Evolutionary conservation across 2,329 filamentous ascomycete genomes (phyloP), one percentile per base, ranked within the genome.

Genomic region (Cordyceps cateniannulata): DNA sequence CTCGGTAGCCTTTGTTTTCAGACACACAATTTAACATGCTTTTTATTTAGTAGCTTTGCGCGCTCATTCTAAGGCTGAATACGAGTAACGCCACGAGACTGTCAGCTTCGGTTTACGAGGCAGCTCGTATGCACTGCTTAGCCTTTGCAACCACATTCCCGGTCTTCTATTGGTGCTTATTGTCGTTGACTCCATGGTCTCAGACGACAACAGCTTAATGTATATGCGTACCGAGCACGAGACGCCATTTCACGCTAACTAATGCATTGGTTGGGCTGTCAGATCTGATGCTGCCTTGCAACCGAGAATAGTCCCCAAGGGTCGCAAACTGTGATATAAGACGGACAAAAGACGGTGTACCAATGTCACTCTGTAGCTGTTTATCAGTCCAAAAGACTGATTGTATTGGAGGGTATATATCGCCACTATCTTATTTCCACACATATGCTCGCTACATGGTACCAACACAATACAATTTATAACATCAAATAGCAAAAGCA

Each of bases 401-500:
- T 18, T 48, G 9, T 24, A 12, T 58, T 22, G 16, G 45, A 49
- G 48, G 56, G 55, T 58, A 58, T 59, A 59, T 47, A 53, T 38
- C 49, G 35, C 40, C 35, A n/a, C 35, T 38, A 59, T 49, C 22
- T 25, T 25, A n/a, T 22, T 59, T 44, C 45, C 56, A 44, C 18
- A 59, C 22, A 45, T n/a, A 29, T 47, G 20, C 20, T 38, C 20
- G 3, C 12, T 27, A 22, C 35, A 51, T 51, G 38, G 56, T 24
- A 51, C 20, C 42, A 49, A 22, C 44, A 18, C 47, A 59, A 52
- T 52, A 59, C 56, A 59, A 59, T 52, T 59, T 57, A 57, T 55
- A 51, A 44, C 35, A 51, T 20, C 45, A 57, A 42, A 53, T n/a
- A 35, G 42, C 18, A 20, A 59, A 56, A 38, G 24, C 53, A 59